Evolutionary conservation across 1,284 basidiomycete genomes (phyloP).

Genomic region (Irpex rosettiformis): DNA sequence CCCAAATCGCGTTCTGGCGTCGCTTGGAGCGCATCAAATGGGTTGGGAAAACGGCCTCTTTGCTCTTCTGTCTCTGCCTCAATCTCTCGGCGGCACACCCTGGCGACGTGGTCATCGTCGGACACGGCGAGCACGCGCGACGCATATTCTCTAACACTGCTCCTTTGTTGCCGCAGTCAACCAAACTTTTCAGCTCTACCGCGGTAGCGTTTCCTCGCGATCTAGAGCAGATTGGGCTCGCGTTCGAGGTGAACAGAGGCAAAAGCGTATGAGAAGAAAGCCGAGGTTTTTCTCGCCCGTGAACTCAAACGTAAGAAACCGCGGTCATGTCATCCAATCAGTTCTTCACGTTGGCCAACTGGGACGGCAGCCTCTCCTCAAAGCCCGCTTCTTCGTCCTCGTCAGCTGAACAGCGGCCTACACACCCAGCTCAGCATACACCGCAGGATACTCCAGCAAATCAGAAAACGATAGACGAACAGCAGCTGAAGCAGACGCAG

Average conservation of each 20-base stretch:
- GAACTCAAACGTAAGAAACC: neutral
- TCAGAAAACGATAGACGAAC: neutral
- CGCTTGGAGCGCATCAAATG: neutral
- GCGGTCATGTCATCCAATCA: neutral
- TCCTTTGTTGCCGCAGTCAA: too few species aligned
- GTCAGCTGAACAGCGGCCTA: neutral
- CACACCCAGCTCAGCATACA: neutral
- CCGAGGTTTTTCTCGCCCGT: neutral
- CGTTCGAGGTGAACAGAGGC: neutral
- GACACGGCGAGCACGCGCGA: neutral
- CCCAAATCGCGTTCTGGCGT: neutral
- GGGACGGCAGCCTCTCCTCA: constrained; percentile 4
- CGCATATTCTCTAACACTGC: neutral
- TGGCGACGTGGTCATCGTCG: neutral
- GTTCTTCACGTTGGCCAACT: constrained; percentile 4
- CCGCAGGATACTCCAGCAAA: neutral
- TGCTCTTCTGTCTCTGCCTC: neutral
- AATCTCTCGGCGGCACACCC: neutral
- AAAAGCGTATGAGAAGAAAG: neutral
- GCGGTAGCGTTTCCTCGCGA: neutral
- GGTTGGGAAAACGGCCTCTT: neutral
- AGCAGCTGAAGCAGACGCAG: neutral
- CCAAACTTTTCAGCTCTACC: too few species aligned
- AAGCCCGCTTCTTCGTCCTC: neutral
- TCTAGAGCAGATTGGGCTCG: neutral